A percentile compares a stretch with the other conserved stretches of the same genome.
phyloP scores from a whole-genome alignment of 192 early-diverging fungal species.

The Geranomyces michiganensis region DNA sequence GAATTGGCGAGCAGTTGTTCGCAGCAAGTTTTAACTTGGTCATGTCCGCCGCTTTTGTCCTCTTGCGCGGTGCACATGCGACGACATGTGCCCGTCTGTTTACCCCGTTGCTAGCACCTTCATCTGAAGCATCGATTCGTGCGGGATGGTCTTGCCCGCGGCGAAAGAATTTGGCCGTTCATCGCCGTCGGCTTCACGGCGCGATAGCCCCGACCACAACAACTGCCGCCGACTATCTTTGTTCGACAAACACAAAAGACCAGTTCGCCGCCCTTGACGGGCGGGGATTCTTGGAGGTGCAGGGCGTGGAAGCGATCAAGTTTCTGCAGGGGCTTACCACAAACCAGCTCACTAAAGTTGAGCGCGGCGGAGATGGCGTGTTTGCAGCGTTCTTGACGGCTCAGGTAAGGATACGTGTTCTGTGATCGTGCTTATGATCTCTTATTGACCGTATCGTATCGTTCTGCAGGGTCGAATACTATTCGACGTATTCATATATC shows the following conservation, averaged over 20 bases:
- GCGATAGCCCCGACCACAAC: not conserved
- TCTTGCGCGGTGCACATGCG: no score
- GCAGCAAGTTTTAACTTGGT: no score
- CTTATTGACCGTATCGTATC: not conserved
- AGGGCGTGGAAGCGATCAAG: slow-evolving; percentile 73
- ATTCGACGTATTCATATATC: slow-evolving; percentile 89
- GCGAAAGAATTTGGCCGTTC: no score
- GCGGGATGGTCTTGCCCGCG: no score
- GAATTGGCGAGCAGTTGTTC: no score
- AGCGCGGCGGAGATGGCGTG: slow-evolving; percentile 73
- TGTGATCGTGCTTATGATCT: not conserved
- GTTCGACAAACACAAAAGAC: slow-evolving; percentile 1
- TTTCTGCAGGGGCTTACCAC: slow-evolving; percentile 93
- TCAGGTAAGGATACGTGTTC: slow-evolving; percentile 46
- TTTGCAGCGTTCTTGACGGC: slow-evolving; percentile 81
- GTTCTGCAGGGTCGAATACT: slow-evolving; percentile 78
- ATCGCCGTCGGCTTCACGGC: no score
- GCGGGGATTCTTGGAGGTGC: slow-evolving; percentile 36
- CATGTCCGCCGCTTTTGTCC: no score
- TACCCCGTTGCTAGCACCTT: no score
- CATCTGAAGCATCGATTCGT: no score
- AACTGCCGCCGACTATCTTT: not conserved
- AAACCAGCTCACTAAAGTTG: slow-evolving; percentile 78
- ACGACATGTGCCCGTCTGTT: no score
- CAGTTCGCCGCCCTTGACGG: slow-evolving; percentile 1